Percentiles rank a stretch among this genome's conserved stretches.
Conservation (phyloP, 768 basidiomycete species). For the Mycena metata region DNA sequence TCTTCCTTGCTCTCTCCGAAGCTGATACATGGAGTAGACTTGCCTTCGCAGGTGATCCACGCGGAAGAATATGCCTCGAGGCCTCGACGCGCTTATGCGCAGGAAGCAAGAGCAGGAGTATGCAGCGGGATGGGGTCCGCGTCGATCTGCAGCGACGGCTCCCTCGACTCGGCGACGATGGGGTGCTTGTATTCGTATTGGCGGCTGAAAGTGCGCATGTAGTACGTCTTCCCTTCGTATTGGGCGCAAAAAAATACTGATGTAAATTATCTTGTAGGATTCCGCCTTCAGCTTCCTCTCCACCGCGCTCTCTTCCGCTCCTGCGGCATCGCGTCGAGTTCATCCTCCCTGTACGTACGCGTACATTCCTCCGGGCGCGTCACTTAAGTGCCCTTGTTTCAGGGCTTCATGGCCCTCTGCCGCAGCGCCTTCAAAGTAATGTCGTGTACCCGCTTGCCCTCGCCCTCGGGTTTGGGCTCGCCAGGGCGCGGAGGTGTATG, state of each 20-base stretch:
- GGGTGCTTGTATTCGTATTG: conserved; percentile 79
- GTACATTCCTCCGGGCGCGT: conserved; percentile 39
- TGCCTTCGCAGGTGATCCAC: too few relatives aligned
- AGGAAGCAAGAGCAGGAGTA: conserved; percentile 74
- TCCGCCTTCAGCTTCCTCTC: too few relatives aligned
- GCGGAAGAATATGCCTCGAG: too few relatives aligned
- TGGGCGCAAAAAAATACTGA: neutral
- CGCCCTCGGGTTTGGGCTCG: conserved; percentile 84
- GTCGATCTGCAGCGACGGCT: conserved; percentile 84
- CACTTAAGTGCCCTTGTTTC: conserved; percentile 37
- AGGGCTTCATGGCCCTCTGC: conserved; percentile 78
- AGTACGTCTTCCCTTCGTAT: conserved; percentile 53
- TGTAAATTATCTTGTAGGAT: too few relatives aligned
- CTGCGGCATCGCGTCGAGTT: conserved; percentile 81
- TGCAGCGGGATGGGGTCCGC: conserved; percentile 78
- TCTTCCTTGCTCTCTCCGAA: too few relatives aligned
- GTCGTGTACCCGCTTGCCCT: conserved; percentile 80
- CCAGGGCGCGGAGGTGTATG: conserved; percentile 79
- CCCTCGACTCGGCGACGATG: conserved; percentile 84
- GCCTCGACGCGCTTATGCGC: conserved; percentile 82
- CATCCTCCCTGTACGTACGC: conserved; percentile 87
- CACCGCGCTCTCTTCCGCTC: conserved; percentile 85
- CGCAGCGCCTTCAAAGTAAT: conserved; percentile 83
- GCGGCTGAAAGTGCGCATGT: conserved; percentile 77
- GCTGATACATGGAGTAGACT: neutral